A percentile compares a stretch with the other conserved stretches of the same genome.
Conservation (phyloP, 176 grass and related monocot genomes). For the Oryza nivara region DNA sequence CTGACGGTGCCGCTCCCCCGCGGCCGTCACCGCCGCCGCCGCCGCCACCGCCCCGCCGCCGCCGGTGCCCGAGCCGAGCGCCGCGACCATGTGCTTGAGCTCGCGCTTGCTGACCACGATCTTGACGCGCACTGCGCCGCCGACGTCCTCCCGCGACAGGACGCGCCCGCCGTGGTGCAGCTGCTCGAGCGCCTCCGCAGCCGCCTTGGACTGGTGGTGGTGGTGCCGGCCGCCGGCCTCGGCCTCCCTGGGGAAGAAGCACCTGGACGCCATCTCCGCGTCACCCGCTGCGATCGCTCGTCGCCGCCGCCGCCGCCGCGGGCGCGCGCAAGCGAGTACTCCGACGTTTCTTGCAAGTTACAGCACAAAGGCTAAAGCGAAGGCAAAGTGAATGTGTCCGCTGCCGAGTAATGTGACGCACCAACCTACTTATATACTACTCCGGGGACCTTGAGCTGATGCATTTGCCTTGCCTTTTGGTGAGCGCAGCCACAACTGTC, state of each 20-base stretch:
- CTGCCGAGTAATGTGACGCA: conserved; percentile 44
- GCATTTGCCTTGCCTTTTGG: conserved; percentile 5
- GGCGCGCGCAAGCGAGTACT: not conserved
- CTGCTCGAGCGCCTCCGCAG: conserved; percentile 51
- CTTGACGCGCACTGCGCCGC: conserved; percentile 81
- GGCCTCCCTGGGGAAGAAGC: conserved; percentile 61
- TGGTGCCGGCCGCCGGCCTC: conserved; percentile 8
- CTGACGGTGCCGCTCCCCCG: conserved; percentile 22
- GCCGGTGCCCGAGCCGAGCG: conserved; percentile 41
- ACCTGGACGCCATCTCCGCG: conserved; percentile 46
- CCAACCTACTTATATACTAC: conserved; percentile 49
- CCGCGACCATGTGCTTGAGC: conserved; percentile 80
- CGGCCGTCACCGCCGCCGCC: not conserved
- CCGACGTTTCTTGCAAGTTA: conserved; percentile 58
- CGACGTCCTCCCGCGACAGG: conserved; percentile 60
- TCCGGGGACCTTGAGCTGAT: not conserved
- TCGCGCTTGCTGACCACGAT: conserved; percentile 90
- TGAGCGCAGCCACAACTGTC: conserved; percentile 51
- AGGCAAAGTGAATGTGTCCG: conserved; percentile 55
- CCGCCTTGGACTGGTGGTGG: conserved; percentile 26
- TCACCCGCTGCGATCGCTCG: not conserved
- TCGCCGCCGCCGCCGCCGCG: not conserved
- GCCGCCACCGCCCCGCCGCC: conserved; percentile 21
- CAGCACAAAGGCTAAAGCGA: conserved; percentile 47
- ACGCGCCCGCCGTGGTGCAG: conserved; percentile 59